These are phyloP conservation scores for Paraurostyla sp. DNA, from an alignment of 73 alveolate species.

Conservation along the genomic window DNA sequence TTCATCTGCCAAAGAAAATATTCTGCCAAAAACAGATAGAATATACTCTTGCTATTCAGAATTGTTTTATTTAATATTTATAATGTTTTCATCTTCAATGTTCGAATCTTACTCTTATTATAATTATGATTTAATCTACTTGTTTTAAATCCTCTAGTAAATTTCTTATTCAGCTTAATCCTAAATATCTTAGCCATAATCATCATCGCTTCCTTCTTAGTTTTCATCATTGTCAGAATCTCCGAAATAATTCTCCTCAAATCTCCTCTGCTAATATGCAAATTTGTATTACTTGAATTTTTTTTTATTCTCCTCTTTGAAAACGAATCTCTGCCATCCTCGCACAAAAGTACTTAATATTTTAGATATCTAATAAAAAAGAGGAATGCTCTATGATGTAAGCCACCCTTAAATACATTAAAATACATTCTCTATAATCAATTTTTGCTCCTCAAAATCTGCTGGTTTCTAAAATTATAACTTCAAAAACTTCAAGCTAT, in stretches of 20 bases:
- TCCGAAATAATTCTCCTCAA: not conserved
- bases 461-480: not conserved
- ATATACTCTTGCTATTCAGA: too few species aligned
- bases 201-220: not conserved
- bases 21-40: too few species aligned
- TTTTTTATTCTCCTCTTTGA: not conserved
- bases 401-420: not conserved
- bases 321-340: not conserved
- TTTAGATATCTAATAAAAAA: not conserved
- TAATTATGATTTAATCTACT: not conserved
- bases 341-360: not conserved
- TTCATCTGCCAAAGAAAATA: not conserved
- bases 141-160: not conserved
- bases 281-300: not conserved
- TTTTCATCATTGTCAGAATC: not conserved
- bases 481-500: not conserved
- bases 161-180: not conserved
- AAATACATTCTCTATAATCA: not conserved
- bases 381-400: not conserved
- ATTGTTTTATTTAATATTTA: not conserved
- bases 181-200: not conserved
- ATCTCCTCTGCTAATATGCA: too few species aligned
- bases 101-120: not conserved
- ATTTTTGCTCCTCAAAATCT: not conserved
- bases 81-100: not conserved